Evolutionary conservation across 805 yeast genomes (phyloP).

Genomic region (Grigorovia humatica): DNA sequence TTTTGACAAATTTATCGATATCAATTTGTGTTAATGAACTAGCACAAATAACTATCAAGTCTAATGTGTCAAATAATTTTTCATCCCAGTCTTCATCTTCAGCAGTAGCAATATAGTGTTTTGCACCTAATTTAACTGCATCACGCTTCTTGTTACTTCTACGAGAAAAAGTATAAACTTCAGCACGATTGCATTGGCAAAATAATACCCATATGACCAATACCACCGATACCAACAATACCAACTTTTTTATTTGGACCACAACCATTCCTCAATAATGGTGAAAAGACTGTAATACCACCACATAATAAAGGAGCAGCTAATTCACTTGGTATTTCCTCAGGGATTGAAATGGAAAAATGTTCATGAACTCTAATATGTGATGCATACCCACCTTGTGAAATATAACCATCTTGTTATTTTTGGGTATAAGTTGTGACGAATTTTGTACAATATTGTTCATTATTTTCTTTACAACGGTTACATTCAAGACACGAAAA

Average conservation of each 20-base stretch:
- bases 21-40: conserved; percentile 32
- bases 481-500: conserved; percentile 54
- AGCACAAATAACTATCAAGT: conserved; percentile 42
- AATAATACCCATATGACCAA: too few species aligned
- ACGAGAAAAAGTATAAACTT: conserved; percentile 48
- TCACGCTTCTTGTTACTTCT: conserved; percentile 39
- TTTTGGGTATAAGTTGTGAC: conserved; percentile 38
- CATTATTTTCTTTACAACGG: conserved; percentile 45
- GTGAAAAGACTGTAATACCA: conserved; percentile 63
- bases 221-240: too few species aligned
- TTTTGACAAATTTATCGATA: conserved; percentile 21
- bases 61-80: conserved; percentile 31
- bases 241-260: too few species aligned
- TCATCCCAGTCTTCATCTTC: conserved; percentile 45
- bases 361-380: too few species aligned
- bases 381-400: too few species aligned
- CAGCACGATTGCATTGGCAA: conserved; percentile 50
- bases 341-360: conserved; percentile 57
- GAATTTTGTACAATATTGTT: conserved; percentile 42
- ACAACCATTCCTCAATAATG: too few species aligned
- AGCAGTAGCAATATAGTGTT: conserved; percentile 43
- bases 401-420: conserved; percentile 39
- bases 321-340: conserved; percentile 36
- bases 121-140: conserved; percentile 44
- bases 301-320: conserved; percentile 76